Conservation (phyloP, 2,329 filamentous ascomycete species). For the Pseudogymnoascus sp. region DNA sequence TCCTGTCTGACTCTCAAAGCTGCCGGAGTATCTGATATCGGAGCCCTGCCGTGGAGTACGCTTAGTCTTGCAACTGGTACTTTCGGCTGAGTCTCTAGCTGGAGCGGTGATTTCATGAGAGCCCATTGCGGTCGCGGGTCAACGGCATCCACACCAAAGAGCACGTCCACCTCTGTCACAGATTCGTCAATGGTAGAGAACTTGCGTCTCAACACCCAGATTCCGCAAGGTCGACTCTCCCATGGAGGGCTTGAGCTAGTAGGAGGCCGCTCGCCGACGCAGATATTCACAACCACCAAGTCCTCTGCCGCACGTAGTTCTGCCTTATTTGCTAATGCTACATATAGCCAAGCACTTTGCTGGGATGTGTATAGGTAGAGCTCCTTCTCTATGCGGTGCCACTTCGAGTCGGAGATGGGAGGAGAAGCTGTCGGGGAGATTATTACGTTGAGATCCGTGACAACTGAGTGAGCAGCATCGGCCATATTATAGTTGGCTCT, state of each 20-base stretch:
- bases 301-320: neutral
- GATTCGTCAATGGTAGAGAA: conserved; percentile 37
- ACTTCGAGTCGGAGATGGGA: conserved; percentile 17
- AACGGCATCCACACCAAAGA: conserved; percentile 66
- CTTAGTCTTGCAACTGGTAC: conserved; percentile 32
- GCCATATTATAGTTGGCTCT: neutral
- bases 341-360: neutral
- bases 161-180: conserved; percentile 58
- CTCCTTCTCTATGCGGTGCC: neutral
- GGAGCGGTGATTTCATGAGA: conserved; percentile 31
- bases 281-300: neutral
- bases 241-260: conserved; percentile 47
- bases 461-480: conserved; percentile 19
- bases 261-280: conserved; percentile 33
- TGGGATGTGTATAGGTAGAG: neutral
- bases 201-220: conserved; percentile 50
- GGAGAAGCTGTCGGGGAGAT: conserved; percentile 20
- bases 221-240: conserved; percentile 55
- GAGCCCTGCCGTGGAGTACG: conserved; percentile 21
- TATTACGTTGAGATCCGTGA: conserved; percentile 31
- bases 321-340: neutral
- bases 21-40: neutral
- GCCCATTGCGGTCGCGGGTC: conserved; percentile 77
- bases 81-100: conserved; percentile 28
- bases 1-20: neutral